Base-by-base conservation (phyloP, 257 asterid species). In the Rhazya stricta region DNA sequence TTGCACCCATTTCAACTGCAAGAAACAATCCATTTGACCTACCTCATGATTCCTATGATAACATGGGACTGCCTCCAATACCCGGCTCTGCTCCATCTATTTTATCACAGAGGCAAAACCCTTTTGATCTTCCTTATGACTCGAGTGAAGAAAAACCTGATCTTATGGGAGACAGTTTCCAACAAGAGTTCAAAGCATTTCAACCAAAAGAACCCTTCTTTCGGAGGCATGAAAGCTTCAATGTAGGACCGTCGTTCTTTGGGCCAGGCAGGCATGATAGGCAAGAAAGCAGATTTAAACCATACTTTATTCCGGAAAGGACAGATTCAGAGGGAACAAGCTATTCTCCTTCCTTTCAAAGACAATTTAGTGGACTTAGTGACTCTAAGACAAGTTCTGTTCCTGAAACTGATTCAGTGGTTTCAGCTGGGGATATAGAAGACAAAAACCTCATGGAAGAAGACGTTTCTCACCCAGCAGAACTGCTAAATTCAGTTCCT, bases 21-120 rank as follows among this genome's bases (percentile, higher is more conserved):
- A 82, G 91, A 75, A 84, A 78, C 66, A 93, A 93, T 76, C 98
- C 97, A 0, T 93, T 93, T 69, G 91, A 91, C 73, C 78, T 43
- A 72, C 79, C 88, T 69, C 81, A 78, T 29, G 94, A 88, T 81
- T 79, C 86, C 73, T 77, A 86, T 60, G 86, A 84, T 66, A 58
- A 80, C 67, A 74, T 83, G 43, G 90, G 91, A 65, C 79, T 93
- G 36, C 97, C 96, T 61, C 92, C 94, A 0, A 84, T 93, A 80
- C 98, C 97, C 3, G 98, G 98, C 51, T 93, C 98, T 39, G 98
- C 98, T 53, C 98, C 98, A 37, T 91, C 97, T 18, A 69, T 91
- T 86, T 82, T 93, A 75, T 72, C 87, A 58, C 91, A 83, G 4
- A 86, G 94, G 83, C 76, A 83, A 74, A 93, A 91, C 84, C 98